Percentiles rank a stretch among this genome's conserved stretches.
Conservation (phyloP, 345 rosid genomes). For the Pugionium dolabratum region DNA sequence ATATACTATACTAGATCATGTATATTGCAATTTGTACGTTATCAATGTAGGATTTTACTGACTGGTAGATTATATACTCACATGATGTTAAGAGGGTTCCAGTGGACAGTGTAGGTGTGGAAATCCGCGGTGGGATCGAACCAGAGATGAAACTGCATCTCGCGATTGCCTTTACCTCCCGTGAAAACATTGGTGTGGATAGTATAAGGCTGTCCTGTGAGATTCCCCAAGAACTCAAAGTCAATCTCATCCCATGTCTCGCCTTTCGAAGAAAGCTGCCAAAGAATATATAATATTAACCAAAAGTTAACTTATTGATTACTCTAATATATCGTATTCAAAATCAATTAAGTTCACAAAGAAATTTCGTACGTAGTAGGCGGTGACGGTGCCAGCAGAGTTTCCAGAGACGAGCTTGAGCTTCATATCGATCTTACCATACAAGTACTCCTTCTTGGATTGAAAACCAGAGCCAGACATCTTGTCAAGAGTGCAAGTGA, state of each 20-base stretch:
- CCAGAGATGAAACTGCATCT: constrained; percentile 67
- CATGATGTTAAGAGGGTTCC: constrained; percentile 61
- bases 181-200: constrained; percentile 65
- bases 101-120: constrained; percentile 63
- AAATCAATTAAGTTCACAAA: background rate
- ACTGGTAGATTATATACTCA: constrained; percentile 25
- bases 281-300: constrained; percentile 5
- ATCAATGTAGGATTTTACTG: background rate
- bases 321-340: too few species aligned
- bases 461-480: constrained; percentile 51
- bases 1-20: background rate
- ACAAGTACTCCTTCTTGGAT: constrained; percentile 49
- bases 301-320: background rate
- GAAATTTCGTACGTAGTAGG: constrained; percentile 47
- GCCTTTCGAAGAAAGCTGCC: constrained; percentile 54
- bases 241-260: constrained; percentile 63
- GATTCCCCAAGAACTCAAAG: constrained; percentile 69
- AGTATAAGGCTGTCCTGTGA: constrained; percentile 58
- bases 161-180: constrained; percentile 61
- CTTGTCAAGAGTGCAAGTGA: constrained; percentile 49
- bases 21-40: background rate
- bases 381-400: constrained; percentile 46
- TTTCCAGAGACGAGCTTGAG: constrained; percentile 57
- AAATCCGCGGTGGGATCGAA: constrained; percentile 62
- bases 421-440: constrained; percentile 49